A percentile compares a stretch with the other conserved stretches of the same genome.
phyloP scores from a whole-genome alignment of 148 eudicot species.

The Rhododendron molle region DNA sequence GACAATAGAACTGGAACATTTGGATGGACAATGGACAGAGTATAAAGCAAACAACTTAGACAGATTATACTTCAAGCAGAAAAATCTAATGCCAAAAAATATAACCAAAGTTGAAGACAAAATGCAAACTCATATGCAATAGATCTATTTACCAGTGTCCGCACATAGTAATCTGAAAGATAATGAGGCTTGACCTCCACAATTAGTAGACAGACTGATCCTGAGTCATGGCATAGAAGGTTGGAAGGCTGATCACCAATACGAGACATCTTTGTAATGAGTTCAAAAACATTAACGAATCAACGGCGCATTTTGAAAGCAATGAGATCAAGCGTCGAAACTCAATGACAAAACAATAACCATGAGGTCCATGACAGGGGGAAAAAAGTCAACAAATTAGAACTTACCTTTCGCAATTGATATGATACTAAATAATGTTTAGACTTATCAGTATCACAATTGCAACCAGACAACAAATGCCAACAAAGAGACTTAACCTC shows the following conservation, averaged over 20 bases:
- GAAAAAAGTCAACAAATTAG: background rate
- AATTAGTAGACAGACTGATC: no score
- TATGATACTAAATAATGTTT: background rate
- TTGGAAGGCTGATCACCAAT: background rate
- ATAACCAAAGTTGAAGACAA: no score
- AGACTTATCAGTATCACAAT: background rate
- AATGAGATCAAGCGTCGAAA: background rate
- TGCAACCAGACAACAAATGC: background rate
- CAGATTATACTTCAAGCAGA: no score
- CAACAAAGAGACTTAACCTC: background rate
- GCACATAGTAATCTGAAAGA: no score
- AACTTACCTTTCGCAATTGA: background rate
- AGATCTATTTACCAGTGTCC: no score
- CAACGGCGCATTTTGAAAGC: background rate
- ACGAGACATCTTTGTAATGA: background rate
- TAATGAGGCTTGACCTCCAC: no score
- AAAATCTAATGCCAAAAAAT: no score
- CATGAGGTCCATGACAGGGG: background rate
- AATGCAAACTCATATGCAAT: no score
- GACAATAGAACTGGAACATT: no score
- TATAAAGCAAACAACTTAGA: no score
- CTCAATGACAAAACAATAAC: background rate
- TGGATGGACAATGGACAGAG: no score
- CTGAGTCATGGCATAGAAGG: background rate
- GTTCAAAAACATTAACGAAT: background rate